Evolutionary conservation across 2,329 filamentous ascomycete species (phyloP).

Genomic region (Sporothrix mexicana): DNA sequence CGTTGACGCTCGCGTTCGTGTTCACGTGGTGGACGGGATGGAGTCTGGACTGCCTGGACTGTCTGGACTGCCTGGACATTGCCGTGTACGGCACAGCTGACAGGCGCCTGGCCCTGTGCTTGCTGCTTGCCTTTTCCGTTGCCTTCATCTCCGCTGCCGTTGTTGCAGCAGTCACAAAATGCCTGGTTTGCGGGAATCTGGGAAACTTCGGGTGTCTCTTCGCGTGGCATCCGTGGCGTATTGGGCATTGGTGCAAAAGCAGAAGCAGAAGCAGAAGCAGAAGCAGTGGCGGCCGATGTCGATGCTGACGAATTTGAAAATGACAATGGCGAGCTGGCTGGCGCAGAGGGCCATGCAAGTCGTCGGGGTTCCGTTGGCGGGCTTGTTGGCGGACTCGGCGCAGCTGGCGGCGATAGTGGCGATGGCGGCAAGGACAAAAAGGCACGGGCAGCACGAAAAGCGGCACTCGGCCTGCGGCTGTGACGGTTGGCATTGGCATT

Average conservation of each 20-base stretch:
- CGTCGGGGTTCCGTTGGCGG: neutral
- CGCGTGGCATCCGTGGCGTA: slow-evolving; percentile 5
- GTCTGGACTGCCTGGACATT: neutral
- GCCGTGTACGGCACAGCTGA: slow-evolving; percentile 12
- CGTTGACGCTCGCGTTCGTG: neutral
- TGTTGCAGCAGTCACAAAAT: slow-evolving; percentile 12
- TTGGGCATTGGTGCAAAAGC: neutral
- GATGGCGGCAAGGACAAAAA: neutral
- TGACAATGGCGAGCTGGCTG: neutral
- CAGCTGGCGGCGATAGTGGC: neutral
- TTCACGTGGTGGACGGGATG: neutral
- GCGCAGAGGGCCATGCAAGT: neutral
- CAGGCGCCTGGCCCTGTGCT: neutral
- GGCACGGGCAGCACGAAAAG: slow-evolving; percentile 8
- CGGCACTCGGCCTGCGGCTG: neutral
- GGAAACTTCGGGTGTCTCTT: neutral
- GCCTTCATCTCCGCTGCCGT: neutral
- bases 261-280: too few relatives aligned
- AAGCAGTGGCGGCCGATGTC: neutral
- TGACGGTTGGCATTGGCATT: neutral
- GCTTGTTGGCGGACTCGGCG: slow-evolving; percentile 2
- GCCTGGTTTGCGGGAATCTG: neutral
- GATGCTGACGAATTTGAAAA: neutral
- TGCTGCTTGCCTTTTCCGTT: neutral
- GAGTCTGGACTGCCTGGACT: neutral